Conservation (phyloP, 176 grass and related monocot species). For the Zoysia japonica region DNA sequence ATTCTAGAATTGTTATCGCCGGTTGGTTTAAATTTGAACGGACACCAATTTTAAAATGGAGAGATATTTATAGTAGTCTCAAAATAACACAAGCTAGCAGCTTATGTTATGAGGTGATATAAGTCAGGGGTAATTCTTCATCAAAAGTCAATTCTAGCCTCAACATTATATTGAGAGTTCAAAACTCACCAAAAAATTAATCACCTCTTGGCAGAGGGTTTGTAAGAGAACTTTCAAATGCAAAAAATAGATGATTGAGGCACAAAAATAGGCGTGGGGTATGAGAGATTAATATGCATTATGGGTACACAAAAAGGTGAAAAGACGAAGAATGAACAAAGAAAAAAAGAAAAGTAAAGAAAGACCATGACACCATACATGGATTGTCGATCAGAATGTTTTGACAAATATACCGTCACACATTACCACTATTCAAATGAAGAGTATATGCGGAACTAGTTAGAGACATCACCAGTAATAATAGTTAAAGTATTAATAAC, state of each 20-base stretch:
- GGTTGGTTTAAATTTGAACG: too few species aligned
- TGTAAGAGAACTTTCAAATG: neutral
- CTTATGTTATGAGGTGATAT: too few species aligned
- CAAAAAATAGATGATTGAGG: neutral
- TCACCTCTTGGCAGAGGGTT: neutral
- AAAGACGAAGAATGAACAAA: conserved; percentile 13
- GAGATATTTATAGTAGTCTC: too few species aligned
- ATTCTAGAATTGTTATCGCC: too few species aligned
- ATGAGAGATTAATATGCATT: neutral
- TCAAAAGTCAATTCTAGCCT: neutral
- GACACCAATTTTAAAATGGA: too few species aligned
- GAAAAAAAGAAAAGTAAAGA: neutral
- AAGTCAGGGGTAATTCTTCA: neutral
- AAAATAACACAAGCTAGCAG: too few species aligned
- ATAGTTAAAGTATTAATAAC: neutral
- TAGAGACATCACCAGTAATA: conserved; percentile 26
- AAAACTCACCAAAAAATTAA: neutral
- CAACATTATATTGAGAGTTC: neutral
- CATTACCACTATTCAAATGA: neutral
- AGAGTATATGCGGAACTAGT: conserved; percentile 14
- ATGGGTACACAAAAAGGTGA: neutral
- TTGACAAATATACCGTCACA: conserved; percentile 19
- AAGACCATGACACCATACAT: conserved; percentile 31
- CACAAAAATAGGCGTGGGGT: neutral
- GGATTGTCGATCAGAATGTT: conserved; percentile 17